These are phyloP conservation scores for Pseudogymnoascus sp. DNA, from an alignment of 2,329 filamentous ascomycete genomes.

Conservation along the genomic window DNA sequence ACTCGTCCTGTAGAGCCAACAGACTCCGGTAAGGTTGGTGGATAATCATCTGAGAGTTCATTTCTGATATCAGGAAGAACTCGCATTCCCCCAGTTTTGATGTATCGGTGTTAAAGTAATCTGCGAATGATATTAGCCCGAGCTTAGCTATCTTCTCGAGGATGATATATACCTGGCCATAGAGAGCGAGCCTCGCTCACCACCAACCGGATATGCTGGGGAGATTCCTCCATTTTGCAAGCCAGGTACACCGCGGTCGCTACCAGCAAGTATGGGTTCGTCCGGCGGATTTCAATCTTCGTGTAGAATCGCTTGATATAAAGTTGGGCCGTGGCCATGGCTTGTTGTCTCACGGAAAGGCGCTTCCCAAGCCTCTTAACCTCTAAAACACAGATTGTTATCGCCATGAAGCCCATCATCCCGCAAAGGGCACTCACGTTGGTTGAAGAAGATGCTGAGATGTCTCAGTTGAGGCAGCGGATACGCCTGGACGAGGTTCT, in stretches of 20 bases:
- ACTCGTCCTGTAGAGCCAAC: conserved; percentile 51
- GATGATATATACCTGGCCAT: conserved; percentile 56
- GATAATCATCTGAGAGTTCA: conserved; percentile 67
- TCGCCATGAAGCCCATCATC: neutral
- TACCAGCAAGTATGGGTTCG: conserved; percentile 87
- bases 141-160: conserved; percentile 15
- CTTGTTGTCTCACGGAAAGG: conserved; percentile 75
- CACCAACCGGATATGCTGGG: conserved; percentile 89
- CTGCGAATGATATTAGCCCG: conserved; percentile 29
- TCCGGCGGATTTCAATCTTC: conserved; percentile 82
- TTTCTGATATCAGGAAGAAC: conserved; percentile 65
- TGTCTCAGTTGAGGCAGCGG: conserved; percentile 75
- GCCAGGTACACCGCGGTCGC: conserved; percentile 93
- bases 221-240: conserved; percentile 96
- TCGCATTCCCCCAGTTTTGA: conserved; percentile 69
- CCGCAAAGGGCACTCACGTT: conserved; percentile 51
- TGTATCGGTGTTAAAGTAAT: conserved; percentile 56
- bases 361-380: conserved; percentile 77
- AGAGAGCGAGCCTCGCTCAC: conserved; percentile 77
- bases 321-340: conserved; percentile 85
- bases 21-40: conserved; percentile 68
- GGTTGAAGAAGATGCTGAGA: conserved; percentile 85
- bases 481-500: conserved; percentile 66
- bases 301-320: conserved; percentile 93
- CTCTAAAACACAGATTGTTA: conserved; percentile 44